Evolutionary conservation across 2,329 filamentous ascomycete species (phyloP).

Genomic region (Didymella keratinophila): DNA sequence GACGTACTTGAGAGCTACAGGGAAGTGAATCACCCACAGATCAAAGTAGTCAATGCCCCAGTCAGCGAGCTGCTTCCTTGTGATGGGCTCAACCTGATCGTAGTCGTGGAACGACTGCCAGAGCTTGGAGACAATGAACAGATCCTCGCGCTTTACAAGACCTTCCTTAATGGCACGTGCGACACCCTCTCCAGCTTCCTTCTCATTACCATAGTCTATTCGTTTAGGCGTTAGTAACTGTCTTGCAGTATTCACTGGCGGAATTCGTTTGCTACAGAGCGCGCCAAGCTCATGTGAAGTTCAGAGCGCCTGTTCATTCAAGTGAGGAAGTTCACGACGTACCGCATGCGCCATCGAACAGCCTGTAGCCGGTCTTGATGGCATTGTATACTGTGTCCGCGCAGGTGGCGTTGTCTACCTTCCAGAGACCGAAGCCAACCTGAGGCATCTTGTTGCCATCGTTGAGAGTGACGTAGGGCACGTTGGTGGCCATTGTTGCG

Average conservation of each 20-base stretch:
- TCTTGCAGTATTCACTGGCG: background rate
- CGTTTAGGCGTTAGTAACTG: constrained; percentile 12
- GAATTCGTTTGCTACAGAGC: background rate
- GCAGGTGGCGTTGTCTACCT: constrained; percentile 76
- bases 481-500: constrained; percentile 39
- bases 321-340: background rate
- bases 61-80: constrained; percentile 68
- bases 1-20: constrained; percentile 66
- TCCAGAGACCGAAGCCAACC: constrained; percentile 83
- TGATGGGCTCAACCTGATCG: constrained; percentile 76
- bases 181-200: constrained; percentile 48
- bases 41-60: constrained; percentile 52
- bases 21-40: constrained; percentile 74
- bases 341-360: constrained; percentile 40
- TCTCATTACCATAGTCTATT: constrained; percentile 51
- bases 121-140: constrained; percentile 92
- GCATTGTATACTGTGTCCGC: constrained; percentile 79
- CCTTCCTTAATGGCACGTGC: constrained; percentile 51
- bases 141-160: constrained; percentile 66
- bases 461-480: constrained; percentile 43
- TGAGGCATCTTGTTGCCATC: constrained; percentile 73
- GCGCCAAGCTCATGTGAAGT: background rate
- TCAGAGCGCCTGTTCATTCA: background rate
- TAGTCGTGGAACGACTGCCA: constrained; percentile 92
- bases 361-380: constrained; percentile 39